Base-by-base conservation (phyloP, 495 filamentous ascomycete genomes). In the Penicillium waksmanii region DNA sequence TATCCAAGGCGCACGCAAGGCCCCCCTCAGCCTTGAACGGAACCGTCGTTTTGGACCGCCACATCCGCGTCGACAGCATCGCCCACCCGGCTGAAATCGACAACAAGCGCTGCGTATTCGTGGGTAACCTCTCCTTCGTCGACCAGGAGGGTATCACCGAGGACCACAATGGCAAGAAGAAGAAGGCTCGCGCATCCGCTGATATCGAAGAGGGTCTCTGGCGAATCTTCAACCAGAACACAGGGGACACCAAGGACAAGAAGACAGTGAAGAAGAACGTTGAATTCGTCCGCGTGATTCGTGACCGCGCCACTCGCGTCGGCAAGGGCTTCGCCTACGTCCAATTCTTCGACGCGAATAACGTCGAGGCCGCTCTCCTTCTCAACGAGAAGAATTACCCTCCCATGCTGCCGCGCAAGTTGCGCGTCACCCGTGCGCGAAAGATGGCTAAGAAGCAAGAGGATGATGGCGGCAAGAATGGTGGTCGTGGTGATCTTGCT, bases 321-420 rank as follows among this genome's bases (percentile, higher is more conserved):
- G 93, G 95, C 48, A 98, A 99, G 73, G 96, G 96, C 13, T 92
- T 99, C 72, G 96, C 96, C 19, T 99, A 99, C 66, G 93, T 99
- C 35, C 96, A 99, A 66, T 99, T 98, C 73, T 73, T 94, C 83
- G 90, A 97, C 64, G 81, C 78, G 25, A 97, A 93, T 68, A 78
- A 86, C 17, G 93, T 98, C 25, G 96, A 99, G 69, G 85, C 89
- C 34, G 94, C 96, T 2, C 80, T 99, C 9, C 80, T 95, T 33
- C 82, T 91, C 59, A 83, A 96, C 61, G 93, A 85, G 34, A 96
- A 97, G 82, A 94, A 90, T 60, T 97, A 93, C 72, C 92, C 92
- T 9, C 93, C 94, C 0, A 86, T 96, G 81, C 83, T 97, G 12
- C 95, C 96, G 34, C 86, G 96, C 8, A 87, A 88, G 57, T 80